phyloP scores from a whole-genome alignment of 805 yeast species.

The Saccharomycopsis sp. region DNA sequence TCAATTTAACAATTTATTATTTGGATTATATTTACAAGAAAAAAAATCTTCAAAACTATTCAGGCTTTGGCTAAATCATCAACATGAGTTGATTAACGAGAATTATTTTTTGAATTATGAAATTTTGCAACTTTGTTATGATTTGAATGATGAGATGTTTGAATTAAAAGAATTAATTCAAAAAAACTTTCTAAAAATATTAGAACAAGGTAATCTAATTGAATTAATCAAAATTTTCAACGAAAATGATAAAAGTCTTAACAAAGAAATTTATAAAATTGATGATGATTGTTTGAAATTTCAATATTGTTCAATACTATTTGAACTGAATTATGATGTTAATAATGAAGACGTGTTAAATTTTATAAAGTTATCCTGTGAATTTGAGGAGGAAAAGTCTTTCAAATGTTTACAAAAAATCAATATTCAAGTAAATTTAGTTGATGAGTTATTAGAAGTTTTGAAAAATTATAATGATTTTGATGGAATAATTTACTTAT shows the following conservation, averaged over 20 bases:
- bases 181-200: slow-evolving; percentile 5
- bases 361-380: slow-evolving; percentile 2
- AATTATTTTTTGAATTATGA: slow-evolving; percentile 22
- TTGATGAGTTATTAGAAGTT: slow-evolving; percentile 1
- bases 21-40: slow-evolving; percentile 45
- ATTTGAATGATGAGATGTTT: not conserved
- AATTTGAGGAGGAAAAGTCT: slow-evolving; percentile 2
- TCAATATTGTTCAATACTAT: slow-evolving; percentile 27
- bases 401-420: slow-evolving; percentile 1
- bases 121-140: slow-evolving; percentile 22
- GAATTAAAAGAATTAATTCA: slow-evolving; percentile 7
- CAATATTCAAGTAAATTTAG: too few relatives aligned
- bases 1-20: slow-evolving; percentile 47
- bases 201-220: slow-evolving; percentile 1
- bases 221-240: slow-evolving; percentile 8
- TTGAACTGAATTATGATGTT: slow-evolving; percentile 15
- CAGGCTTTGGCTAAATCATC: slow-evolving; percentile 36
- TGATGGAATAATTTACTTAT: slow-evolving; percentile 12
- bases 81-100: slow-evolving; percentile 20
- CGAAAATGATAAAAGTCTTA: slow-evolving; percentile 1
- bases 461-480: slow-evolving; percentile 3
- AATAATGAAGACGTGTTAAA: not conserved
- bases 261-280: slow-evolving; percentile 6
- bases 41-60: slow-evolving; percentile 42
- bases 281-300: slow-evolving; percentile 18